Base-by-base conservation (phyloP, 805 yeast genomes). In the Wickerhamiella allomyrinae region DNA sequence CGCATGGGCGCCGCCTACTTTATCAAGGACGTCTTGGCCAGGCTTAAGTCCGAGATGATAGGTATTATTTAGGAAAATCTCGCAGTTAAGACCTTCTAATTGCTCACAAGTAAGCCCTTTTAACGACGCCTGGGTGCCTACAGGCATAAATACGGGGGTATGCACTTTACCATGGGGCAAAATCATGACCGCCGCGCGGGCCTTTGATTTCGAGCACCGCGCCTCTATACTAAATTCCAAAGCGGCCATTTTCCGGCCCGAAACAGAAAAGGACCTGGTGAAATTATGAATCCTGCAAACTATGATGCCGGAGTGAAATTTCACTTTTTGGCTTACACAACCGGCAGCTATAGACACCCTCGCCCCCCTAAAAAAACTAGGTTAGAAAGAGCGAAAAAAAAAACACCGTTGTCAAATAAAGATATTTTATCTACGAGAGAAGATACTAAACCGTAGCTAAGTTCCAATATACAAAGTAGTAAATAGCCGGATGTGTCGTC, bases 81-180 rank as follows among this genome's bases (percentile, higher is more conserved):
- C 61, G 51, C 71, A 67, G 31, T 59, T 66, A 34, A 66, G 53
- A 31, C 54, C 54, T 11, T 55, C 56, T 25, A 66, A 58, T 51
- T 66, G 70, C 40, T 63, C 62, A 7, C 65, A 60, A 3, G 70
- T 67, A 33, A 66, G 51, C 9, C 70, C 70, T 48, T 66, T 66
- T 29, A 66, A 55, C 5, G 70, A 59, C 5, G 70, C 70, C 54
- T 66, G 70, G 19, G 70, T 65, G 36, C 69, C 70, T 3, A 66
- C 71, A 1, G 71, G 71, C 69, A 66, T 67, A 49, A 66, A 66
- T 56, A 66, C 67, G 3, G 71, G 70, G 2, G 70, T 63, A 34
- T 61, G 55, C 7, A 66, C 63, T 7, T 57, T 46, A 7, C 70
- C 70, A 48, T 66, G 70, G 10, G 70, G 70, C 34, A 66, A 57